phyloP scores from a whole-genome alignment of 1,284 basidiomycete species.

The Malassezia vespertilionis region DNA sequence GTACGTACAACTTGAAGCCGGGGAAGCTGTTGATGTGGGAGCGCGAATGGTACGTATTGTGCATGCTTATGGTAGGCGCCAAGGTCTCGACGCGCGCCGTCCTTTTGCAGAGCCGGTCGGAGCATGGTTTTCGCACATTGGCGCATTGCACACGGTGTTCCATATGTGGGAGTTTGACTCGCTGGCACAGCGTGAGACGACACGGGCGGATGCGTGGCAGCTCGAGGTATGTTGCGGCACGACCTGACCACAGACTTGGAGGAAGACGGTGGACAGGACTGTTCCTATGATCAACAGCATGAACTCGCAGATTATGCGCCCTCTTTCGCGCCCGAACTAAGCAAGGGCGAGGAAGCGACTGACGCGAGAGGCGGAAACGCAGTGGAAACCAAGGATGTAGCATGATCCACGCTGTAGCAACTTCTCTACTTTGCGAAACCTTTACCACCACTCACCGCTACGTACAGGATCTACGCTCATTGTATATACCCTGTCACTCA shows the following conservation, averaged over 20 bases:
- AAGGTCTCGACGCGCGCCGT: slow-evolving; percentile 39
- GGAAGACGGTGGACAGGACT: slow-evolving; percentile 38
- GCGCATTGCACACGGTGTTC: slow-evolving; percentile 40
- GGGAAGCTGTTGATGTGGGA: slow-evolving; percentile 43
- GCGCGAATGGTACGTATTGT: slow-evolving; percentile 27
- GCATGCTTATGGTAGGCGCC: slow-evolving; percentile 12
- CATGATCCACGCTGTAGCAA: no score
- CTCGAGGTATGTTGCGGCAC: slow-evolving; percentile 23
- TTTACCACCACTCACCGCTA: no score
- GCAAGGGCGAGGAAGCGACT: no score
- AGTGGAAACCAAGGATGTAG: no score
- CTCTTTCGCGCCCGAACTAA: neutral
- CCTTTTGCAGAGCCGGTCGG: slow-evolving; percentile 41
- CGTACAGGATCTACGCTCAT: no score
- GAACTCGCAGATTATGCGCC: slow-evolving; percentile 41
- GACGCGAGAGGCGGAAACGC: no score
- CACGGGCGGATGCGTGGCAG: slow-evolving; percentile 42
- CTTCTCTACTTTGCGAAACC: no score
- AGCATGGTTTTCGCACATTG: slow-evolving; percentile 44
- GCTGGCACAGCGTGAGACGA: slow-evolving; percentile 41
- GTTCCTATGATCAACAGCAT: slow-evolving; percentile 44
- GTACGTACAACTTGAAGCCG: slow-evolving; percentile 42
- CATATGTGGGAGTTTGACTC: slow-evolving; percentile 43
- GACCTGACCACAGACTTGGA: slow-evolving; percentile 27
- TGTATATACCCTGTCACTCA: no score